Percentiles rank a stretch among this genome's conserved stretches.
These are phyloP conservation scores for Geranium brycei DNA, from an alignment of 345 rosid species.

Conservation along the genomic window DNA sequence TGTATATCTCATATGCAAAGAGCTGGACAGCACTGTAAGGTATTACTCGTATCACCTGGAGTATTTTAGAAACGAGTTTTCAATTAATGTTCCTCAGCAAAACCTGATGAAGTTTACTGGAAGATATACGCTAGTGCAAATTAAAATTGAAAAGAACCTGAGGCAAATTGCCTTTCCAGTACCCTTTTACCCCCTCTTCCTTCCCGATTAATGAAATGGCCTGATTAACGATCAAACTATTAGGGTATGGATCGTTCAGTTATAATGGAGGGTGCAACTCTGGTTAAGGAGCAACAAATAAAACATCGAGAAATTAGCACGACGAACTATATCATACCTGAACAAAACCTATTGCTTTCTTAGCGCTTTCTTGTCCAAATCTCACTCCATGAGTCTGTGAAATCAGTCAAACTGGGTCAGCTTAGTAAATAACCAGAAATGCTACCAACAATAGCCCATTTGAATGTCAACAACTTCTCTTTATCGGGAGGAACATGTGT, in stretches of 20 bases:
- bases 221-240: constrained; percentile 19
- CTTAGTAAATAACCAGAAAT: neutral
- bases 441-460: neutral
- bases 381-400: constrained; percentile 70
- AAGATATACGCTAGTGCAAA: constrained; percentile 1
- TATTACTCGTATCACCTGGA: constrained; percentile 72
- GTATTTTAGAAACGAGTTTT: constrained; percentile 10
- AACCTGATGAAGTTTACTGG: neutral
- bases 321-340: constrained; percentile 33
- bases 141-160: constrained; percentile 38
- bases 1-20: constrained; percentile 80
- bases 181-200: constrained; percentile 93
- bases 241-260: neutral
- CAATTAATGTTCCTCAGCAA: constrained; percentile 11
- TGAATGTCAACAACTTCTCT: neutral
- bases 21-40: constrained; percentile 97
- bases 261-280: neutral
- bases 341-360: constrained; percentile 66
- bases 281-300: neutral
- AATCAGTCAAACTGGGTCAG: constrained; percentile 5
- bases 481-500: too few species aligned
- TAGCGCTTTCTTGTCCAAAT: constrained; percentile 51
- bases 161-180: constrained; percentile 97
- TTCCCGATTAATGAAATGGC: constrained; percentile 66
- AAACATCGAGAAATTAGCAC: neutral